Conservation (phyloP, 2,329 filamentous ascomycete genomes). For the Penicillium hesseltinei region DNA sequence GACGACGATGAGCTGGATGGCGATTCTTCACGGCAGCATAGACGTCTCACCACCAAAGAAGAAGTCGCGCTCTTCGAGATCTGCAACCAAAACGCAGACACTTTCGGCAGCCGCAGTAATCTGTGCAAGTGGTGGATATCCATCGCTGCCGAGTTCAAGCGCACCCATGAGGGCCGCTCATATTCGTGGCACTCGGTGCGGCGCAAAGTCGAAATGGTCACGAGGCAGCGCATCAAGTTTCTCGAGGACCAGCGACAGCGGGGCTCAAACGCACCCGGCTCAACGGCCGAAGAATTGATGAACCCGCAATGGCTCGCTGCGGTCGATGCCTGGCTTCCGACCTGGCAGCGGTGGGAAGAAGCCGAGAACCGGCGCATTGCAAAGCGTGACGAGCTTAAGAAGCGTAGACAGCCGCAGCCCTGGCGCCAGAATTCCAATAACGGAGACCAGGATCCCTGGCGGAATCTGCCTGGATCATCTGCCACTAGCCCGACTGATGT, state of each 20-base stretch:
- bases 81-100: constrained; percentile 38
- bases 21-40: constrained; percentile 32
- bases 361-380: constrained; percentile 39
- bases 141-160: constrained; percentile 40
- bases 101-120: constrained; percentile 42
- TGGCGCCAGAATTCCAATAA: constrained; percentile 13
- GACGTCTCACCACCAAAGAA: constrained; percentile 41
- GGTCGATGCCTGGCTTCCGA: constrained; percentile 43
- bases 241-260: constrained; percentile 32
- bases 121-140: constrained; percentile 45
- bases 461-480: not conserved
- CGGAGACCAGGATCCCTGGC: constrained; percentile 18
- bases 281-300: constrained; percentile 28
- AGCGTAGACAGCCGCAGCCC: constrained; percentile 21
- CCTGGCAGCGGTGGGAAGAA: constrained; percentile 41
- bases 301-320: constrained; percentile 41
- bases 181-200: constrained; percentile 47
- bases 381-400: constrained; percentile 33
- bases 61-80: constrained; percentile 43
- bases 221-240: constrained; percentile 43
- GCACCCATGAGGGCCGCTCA: constrained; percentile 35
- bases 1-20: constrained; percentile 9
- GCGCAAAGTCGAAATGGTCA: constrained; percentile 42
- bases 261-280: constrained; percentile 1
- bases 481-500: constrained; percentile 2